phyloP scores from a whole-genome alignment of 2,329 filamentous ascomycete genomes.

The Fusarium verticillioides region DNA sequence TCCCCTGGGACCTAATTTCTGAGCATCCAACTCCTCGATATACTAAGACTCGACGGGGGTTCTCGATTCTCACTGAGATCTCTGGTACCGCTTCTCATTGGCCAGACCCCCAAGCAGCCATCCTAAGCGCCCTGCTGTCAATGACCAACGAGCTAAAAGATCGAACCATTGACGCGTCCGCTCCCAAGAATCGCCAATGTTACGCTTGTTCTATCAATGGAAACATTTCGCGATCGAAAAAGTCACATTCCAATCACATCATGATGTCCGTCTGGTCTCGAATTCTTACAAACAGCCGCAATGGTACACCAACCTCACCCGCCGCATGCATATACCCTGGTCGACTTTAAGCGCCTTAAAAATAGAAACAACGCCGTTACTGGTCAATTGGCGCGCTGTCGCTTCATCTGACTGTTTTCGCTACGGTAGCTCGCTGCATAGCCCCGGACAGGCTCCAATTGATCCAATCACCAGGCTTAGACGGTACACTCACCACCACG shows the following conservation, averaged over 20 bases:
- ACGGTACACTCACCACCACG: conserved; percentile 22
- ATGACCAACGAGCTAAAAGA: neutral
- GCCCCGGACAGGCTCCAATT: conserved; percentile 26
- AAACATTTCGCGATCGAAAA: neutral
- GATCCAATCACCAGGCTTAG: conserved; percentile 23
- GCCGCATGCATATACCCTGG: conserved; percentile 16
- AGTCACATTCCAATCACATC: conserved; percentile 16
- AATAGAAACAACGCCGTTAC: conserved; percentile 32
- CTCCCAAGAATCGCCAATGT: neutral
- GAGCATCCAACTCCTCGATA: conserved; percentile 15
- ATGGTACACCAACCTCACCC: conserved; percentile 14
- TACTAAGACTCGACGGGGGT: conserved; percentile 20
- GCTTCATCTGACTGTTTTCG: conserved; percentile 35
- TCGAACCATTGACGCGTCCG: neutral
- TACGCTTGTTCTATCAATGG: neutral
- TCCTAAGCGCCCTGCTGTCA: conserved; percentile 1
- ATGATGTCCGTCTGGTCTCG: conserved; percentile 7
- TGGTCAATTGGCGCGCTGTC: conserved; percentile 39
- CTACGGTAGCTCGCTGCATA: conserved; percentile 31
- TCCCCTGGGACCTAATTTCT: conserved; percentile 30
- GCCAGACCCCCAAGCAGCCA: conserved; percentile 6
- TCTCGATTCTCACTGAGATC: conserved; percentile 40
- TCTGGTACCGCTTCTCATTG: conserved; percentile 39
- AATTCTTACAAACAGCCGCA: conserved; percentile 24
- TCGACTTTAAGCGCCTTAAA: conserved; percentile 43